Evolutionary conservation across 306 rosid genomes (phyloP).

Genomic region (Corylus americana): DNA sequence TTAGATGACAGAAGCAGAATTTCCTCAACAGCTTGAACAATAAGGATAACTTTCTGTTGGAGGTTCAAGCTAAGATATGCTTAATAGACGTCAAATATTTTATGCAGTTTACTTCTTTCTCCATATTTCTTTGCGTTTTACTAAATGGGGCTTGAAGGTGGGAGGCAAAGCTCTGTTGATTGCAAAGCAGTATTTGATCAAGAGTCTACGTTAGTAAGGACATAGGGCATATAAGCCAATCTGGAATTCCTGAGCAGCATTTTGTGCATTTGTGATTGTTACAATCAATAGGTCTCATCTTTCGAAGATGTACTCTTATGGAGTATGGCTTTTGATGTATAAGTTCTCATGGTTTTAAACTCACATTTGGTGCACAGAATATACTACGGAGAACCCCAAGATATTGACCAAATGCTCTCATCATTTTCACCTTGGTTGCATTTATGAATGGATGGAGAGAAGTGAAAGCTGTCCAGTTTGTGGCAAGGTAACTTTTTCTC

Average conservation of each 20-base stretch:
- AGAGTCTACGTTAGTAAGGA: constrained; percentile 21
- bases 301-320: constrained; percentile 15
- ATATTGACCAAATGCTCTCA: constrained; percentile 90
- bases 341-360: constrained; percentile 25
- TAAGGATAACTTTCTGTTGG: neutral
- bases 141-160: constrained; percentile 4
- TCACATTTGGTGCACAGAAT: constrained; percentile 55
- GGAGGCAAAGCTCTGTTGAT: constrained; percentile 6
- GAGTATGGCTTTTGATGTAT: constrained; percentile 3
- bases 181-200: constrained; percentile 13
- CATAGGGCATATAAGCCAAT: constrained; percentile 1
- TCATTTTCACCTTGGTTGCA: constrained; percentile 99
- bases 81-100: neutral
- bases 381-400: constrained; percentile 87
- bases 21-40: neutral
- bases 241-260: neutral
- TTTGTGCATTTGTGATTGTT: constrained; percentile 14
- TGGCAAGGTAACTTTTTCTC: constrained; percentile 74
- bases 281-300: constrained; percentile 16
- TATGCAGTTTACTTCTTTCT: neutral
- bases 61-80: neutral
- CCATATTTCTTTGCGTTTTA: constrained; percentile 8
- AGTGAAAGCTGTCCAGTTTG: constrained; percentile 99
- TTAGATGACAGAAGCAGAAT: neutral
- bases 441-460: constrained; percentile 99